Conservation (phyloP, 768 basidiomycete genomes). For the Naganishia friedmannii region DNA sequence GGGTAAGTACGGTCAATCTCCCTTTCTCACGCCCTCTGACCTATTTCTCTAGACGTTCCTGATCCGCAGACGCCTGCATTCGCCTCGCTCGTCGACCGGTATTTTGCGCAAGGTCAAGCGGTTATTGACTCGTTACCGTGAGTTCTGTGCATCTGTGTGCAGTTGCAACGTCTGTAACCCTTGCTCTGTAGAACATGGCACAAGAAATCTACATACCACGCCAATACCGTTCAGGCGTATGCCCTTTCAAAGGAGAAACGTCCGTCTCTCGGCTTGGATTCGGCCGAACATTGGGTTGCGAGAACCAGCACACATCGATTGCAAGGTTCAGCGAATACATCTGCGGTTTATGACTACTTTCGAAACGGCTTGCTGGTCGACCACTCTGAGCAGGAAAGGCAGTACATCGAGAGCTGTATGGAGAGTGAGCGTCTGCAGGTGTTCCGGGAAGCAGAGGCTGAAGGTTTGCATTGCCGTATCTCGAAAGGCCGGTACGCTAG, state of each 20-base stretch:
- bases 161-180: neutral
- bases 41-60: conserved; percentile 31
- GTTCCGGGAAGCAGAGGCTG: conserved; percentile 41
- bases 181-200: conserved; percentile 36
- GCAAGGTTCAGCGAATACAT: neutral
- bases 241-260: conserved; percentile 24
- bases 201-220: conserved; percentile 34
- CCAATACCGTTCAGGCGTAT: conserved; percentile 40
- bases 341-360: neutral
- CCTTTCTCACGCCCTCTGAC: neutral
- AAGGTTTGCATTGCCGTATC: conserved; percentile 29
- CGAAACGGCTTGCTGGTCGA: conserved; percentile 28
- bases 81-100: conserved; percentile 34
- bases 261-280: neutral
- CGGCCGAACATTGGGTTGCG: conserved; percentile 8
- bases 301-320: conserved; percentile 5
- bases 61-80: conserved; percentile 35
- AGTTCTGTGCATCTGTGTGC: conserved; percentile 15
- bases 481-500: neutral
- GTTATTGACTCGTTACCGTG: conserved; percentile 38
- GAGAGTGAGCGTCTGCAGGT: conserved; percentile 43
- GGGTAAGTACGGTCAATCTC: neutral
- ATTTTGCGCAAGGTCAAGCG: conserved; percentile 36
- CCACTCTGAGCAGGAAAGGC: conserved; percentile 43
- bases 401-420: conserved; percentile 48